These are phyloP conservation scores for Annulohypoxylon bovei DNA, from an alignment of 495 filamentous ascomycete genomes.

Conservation along the genomic window DNA sequence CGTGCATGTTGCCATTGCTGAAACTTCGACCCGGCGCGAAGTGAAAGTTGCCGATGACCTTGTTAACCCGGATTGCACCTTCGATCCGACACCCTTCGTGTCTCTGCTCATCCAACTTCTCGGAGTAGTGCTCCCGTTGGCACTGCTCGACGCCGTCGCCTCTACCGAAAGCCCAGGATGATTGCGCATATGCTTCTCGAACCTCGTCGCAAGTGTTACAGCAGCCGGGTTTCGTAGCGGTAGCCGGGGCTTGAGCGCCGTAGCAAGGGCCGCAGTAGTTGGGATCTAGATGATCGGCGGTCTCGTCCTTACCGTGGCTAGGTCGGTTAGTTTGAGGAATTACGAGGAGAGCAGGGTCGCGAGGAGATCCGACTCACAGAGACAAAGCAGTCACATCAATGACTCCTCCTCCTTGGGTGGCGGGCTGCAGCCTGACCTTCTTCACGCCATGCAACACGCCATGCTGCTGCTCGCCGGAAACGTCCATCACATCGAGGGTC, in stretches of 20 bases:
- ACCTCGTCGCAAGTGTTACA: slow-evolving; percentile 98
- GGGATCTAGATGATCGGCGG: slow-evolving; percentile 85
- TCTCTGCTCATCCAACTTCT: slow-evolving; percentile 85
- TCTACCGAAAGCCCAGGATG: slow-evolving; percentile 91
- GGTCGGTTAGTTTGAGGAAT: slow-evolving; percentile 20
- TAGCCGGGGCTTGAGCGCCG: slow-evolving; percentile 77
- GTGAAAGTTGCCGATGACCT: slow-evolving; percentile 98
- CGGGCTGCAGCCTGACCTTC: slow-evolving; percentile 81
- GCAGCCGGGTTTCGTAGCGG: slow-evolving; percentile 79
- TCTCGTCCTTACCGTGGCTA: slow-evolving; percentile 69
- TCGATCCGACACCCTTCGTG: slow-evolving; percentile 95
- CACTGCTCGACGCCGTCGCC: slow-evolving; percentile 96
- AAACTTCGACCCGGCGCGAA: slow-evolving; percentile 95
- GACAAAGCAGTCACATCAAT: slow-evolving; percentile 78
- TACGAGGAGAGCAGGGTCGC: background rate
- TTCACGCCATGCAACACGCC: slow-evolving; percentile 91
- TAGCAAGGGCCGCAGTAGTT: slow-evolving; percentile 95
- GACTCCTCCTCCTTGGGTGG: slow-evolving; percentile 77
- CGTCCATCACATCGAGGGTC: slow-evolving; percentile 98
- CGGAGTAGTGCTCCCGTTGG: slow-evolving; percentile 89
- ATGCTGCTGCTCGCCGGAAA: slow-evolving; percentile 93
- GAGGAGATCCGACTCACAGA: slow-evolving; percentile 64
- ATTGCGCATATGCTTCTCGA: slow-evolving; percentile 86
- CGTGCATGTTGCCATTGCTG: slow-evolving; percentile 93
- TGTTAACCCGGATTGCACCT: slow-evolving; percentile 92